Base-by-base conservation (phyloP, 345 rosid species). In the Euphorbia lathyris region DNA sequence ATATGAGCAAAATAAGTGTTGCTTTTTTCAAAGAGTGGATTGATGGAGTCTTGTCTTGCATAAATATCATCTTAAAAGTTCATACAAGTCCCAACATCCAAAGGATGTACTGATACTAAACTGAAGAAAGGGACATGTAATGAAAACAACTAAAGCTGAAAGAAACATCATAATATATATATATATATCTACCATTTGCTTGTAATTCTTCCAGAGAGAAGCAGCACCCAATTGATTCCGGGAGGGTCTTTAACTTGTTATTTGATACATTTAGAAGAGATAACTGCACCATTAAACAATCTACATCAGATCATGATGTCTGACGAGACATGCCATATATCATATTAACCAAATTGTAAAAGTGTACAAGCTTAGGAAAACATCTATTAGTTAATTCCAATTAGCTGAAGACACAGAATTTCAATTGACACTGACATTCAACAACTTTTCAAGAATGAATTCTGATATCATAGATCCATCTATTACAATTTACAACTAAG, bases 181-280 rank as follows among this genome's bases (percentile, higher is more conserved):
- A 50, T 34, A 51, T 34, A 34, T 66, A 70, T 76, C 69, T 88
- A 91, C 98, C 97, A 79, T 88, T 85, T 58, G 97, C 97, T 74
- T 86, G 91, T 63, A 94, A 51, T 82, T 91, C 98, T 87, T 94
- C 98, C 81, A 94, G 82, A 65, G 98, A 85, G 79, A 83, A 87
- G 82, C 97, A 94, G 77, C 93, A 91, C 73, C 98, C 98, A 69
- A 94, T 83, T 72, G 98, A 91, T 77, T 91, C 96, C n/a, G 98
- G 97, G 75, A 94, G 90, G 69, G 87, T 82, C 82, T 84, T 94
- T 80, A 94, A 76, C 77, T 87, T 87, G 84, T 94, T 91, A 79
- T 77, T 87, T 65, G 98, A 94, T 63, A 94, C 87, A 87, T 91
- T 91, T 79, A 94, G 76, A 69, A 94, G 86, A 50, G 86, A 79